phyloP scores from a whole-genome alignment of 2,329 filamentous ascomycete species.

The Neonectria sp. region DNA sequence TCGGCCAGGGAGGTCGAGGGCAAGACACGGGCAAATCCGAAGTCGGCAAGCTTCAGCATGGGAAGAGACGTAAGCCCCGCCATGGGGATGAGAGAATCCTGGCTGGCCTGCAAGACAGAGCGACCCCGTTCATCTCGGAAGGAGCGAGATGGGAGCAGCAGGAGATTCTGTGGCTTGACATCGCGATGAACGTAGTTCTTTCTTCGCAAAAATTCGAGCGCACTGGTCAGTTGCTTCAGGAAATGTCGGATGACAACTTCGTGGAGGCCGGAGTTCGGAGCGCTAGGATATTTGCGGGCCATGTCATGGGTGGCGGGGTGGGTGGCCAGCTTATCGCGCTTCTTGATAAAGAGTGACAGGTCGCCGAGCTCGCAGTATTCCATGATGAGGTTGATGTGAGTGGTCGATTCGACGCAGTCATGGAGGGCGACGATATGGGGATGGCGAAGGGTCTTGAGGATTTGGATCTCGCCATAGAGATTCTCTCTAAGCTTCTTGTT shows the following conservation, averaged over 20 bases:
- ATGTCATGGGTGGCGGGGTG: conserved; percentile 90
- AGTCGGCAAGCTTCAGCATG: conserved; percentile 98
- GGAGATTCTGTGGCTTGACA: conserved; percentile 96
- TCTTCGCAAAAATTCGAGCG: conserved; percentile 87
- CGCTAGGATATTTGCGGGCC: conserved; percentile 93
- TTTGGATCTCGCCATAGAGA: conserved; percentile 94
- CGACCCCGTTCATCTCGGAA: conserved; percentile 70
- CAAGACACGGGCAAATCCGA: conserved; percentile 95
- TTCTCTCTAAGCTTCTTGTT: conserved; percentile 98
- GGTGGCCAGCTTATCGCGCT: conserved; percentile 83
- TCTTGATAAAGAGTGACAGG: conserved; percentile 95
- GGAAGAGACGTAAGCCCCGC: conserved; percentile 88
- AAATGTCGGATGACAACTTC: conserved; percentile 98
- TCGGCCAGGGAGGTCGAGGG: conserved; percentile 94
- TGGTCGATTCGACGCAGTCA: conserved; percentile 89
- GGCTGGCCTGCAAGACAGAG: conserved; percentile 82
- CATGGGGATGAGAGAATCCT: conserved; percentile 84
- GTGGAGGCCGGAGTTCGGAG: conserved; percentile 86
- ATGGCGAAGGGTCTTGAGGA: conserved; percentile 93
- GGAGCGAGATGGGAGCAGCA: conserved; percentile 86
- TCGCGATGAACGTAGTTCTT: conserved; percentile 95
- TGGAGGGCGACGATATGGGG: conserved; percentile 97
- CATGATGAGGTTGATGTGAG: conserved; percentile 97
- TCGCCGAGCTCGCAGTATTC: conserved; percentile 98
- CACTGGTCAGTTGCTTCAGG: conserved; percentile 93